Conservation (phyloP, 2,329 filamentous ascomycete genomes). For the Xylariaceae sp. region DNA sequence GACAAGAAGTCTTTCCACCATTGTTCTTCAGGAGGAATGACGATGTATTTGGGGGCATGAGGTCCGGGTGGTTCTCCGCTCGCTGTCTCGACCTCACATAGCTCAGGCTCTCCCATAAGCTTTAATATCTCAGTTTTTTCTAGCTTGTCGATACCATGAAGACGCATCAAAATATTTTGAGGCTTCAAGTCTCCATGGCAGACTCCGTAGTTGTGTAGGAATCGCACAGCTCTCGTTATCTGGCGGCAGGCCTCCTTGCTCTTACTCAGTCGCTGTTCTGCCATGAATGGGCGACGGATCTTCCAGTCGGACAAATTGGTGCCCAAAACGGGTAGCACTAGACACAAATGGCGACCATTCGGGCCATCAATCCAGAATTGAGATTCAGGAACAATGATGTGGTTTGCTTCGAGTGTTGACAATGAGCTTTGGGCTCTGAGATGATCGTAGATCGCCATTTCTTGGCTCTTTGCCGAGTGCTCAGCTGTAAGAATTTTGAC, state of each 20-base stretch:
- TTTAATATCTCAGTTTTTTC: not conserved
- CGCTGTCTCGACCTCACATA: not conserved
- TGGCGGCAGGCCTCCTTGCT: not conserved
- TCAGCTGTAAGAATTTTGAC: constrained; percentile 18
- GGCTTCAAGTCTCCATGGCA: not conserved
- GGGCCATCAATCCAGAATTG: constrained; percentile 18
- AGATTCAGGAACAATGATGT: constrained; percentile 12
- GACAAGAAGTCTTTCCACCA: not conserved
- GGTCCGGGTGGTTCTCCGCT: not conserved
- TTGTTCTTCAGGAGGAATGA: not conserved
- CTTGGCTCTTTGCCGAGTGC: not conserved
- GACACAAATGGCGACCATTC: constrained; percentile 17
- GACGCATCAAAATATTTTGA: not conserved
- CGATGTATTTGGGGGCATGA: not conserved
- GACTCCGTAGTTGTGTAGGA: not conserved
- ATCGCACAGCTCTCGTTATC: not conserved
- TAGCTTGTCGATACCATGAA: not conserved
- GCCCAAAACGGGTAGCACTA: constrained; percentile 14
- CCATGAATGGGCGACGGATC: not conserved
- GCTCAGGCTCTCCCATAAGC: not conserved
- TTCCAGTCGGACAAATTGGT: constrained; percentile 4
- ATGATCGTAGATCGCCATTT: constrained; percentile 6
- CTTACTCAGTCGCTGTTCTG: not conserved
- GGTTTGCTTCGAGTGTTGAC: constrained; percentile 3
- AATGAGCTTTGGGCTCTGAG: not conserved